These are phyloP conservation scores for Leccinum disarticulatum DNA, from an alignment of 768 basidiomycete species.

Conservation along the genomic window DNA sequence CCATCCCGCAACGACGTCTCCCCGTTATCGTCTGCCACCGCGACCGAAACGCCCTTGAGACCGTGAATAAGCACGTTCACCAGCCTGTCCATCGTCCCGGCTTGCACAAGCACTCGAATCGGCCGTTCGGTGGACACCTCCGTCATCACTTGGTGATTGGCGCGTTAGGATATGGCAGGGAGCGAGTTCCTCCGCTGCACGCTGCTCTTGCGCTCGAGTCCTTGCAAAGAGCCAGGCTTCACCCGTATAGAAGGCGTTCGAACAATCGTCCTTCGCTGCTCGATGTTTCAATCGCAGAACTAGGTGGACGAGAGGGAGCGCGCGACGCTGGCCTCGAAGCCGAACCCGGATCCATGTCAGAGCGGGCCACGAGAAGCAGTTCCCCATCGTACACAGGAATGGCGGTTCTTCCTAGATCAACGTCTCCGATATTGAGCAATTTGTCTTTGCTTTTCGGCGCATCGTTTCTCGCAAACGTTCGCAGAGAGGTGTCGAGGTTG, in stretches of 20 bases:
- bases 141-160: conserved; percentile 54
- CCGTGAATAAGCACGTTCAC: conserved; percentile 79
- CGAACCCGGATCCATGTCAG: conserved; percentile 43
- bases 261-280: conserved; percentile 41
- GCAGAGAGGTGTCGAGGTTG: conserved; percentile 46
- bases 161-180: conserved; percentile 68
- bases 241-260: conserved; percentile 78
- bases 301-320: conserved; percentile 68
- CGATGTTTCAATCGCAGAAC: conserved; percentile 51
- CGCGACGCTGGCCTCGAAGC: conserved; percentile 59
- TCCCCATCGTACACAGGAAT: conserved; percentile 78
- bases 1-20: conserved; percentile 77
- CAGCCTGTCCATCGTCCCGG: conserved; percentile 72
- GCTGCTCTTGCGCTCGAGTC: conserved; percentile 75
- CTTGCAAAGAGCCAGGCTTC: conserved; percentile 65
- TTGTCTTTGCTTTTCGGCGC: conserved; percentile 24
- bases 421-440: conserved; percentile 38
- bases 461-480: conserved; percentile 23
- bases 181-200: conserved; percentile 73
- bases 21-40: conserved; percentile 84
- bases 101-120: conserved; percentile 73
- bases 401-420: conserved; percentile 60
- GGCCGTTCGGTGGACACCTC: conserved; percentile 71
- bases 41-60: conserved; percentile 71
- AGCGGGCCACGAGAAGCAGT: conserved; percentile 65